Base-by-base conservation (phyloP, 2,329 filamentous ascomycete genomes). In the Exophiala viscosa region DNA sequence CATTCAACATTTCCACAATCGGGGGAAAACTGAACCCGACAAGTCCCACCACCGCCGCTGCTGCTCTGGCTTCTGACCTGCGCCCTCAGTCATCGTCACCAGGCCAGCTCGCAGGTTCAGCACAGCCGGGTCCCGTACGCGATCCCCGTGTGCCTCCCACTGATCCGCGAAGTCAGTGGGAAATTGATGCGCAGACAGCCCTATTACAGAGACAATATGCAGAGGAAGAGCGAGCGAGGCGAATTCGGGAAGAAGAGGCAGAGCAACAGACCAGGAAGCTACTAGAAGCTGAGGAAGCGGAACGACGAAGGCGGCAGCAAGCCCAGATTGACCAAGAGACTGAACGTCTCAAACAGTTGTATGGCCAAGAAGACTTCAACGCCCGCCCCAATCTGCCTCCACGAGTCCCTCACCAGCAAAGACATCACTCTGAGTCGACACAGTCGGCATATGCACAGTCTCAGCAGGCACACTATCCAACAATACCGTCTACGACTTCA, bases 311-410 rank as follows among this genome's bases (percentile, higher is more conserved):
- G 50, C 75, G 71, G 52, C 74, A 72, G 53, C 74, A 83, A 57
- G 75, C 73, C 1, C 79, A 80, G 48, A 76, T 89, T 9, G 84
- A 95, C 33, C 82, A 83, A 39, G 91, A 96, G 69, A 95, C 90
- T 0, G 85, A 85, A 60, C 79, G 90, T 0, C 72, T 96, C 6
- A 73, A 78, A 51, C 76, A 73, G 59, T 63, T 81, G 43, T 85
- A 83, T 58, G 81, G 80, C 14, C 54, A 57, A 31, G 58, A 61
- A 48, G 54, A 58, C 43, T 44, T 57, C 9, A 31, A 50, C 48
- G 47, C 58, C 8, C 43, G 50, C 35, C 54, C 56, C 17, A 56
- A 41, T 20, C n/a, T 60, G 18, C 58, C 58, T 23, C 57, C 57
- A 45, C 55, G 55, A 46, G 42, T 48, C 35, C 28, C 36, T 8